A percentile compares a stretch with the other conserved stretches of the same genome.
These are phyloP conservation scores for Linderina pennispora DNA, from an alignment of 192 early-diverging fungal genomes.

Conservation along the genomic window DNA sequence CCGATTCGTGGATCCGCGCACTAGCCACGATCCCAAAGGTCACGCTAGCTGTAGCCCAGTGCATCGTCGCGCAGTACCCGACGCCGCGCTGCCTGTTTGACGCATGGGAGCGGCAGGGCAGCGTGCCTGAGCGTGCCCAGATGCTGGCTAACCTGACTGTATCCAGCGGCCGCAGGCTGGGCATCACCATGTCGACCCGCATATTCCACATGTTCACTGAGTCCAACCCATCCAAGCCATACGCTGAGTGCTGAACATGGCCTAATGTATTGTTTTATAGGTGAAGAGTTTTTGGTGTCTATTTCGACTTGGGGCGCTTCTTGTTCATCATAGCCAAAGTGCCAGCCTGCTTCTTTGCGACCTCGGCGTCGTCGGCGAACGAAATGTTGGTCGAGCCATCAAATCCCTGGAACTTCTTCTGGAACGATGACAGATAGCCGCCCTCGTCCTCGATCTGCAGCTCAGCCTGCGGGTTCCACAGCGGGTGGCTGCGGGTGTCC, in stretches of 20 bases:
- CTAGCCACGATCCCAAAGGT: constrained; percentile 39
- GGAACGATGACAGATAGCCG: constrained; percentile 78
- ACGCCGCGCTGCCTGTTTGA: constrained; percentile 22
- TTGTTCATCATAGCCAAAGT: constrained; percentile 9
- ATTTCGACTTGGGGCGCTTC: constrained; percentile 7
- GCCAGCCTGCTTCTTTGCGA: constrained; percentile 2
- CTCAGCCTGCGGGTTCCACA: constrained; percentile 80
- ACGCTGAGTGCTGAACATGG: constrained; percentile 19
- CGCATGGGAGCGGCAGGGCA: constrained; percentile 12
- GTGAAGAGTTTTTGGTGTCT: too few relatives aligned
- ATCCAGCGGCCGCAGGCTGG: constrained; percentile 23
- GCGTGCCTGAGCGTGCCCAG: constrained; percentile 2
- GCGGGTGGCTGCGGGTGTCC: constrained; percentile 87
- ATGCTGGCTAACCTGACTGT: constrained; percentile 17
- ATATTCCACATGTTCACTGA: too few relatives aligned
- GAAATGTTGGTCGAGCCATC: constrained; percentile 45
- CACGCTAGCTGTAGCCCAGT: constrained; percentile 22
- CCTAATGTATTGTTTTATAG: too few relatives aligned
- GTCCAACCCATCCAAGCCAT: constrained; percentile 8
- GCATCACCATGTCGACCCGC: constrained; percentile 18
- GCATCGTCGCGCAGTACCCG: constrained; percentile 21
- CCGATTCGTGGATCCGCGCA: constrained; percentile 26
- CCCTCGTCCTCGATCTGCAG: constrained; percentile 63
- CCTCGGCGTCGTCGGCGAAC: constrained; percentile 14
- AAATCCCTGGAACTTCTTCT: constrained; percentile 68